These are phyloP conservation scores for Colletotrichum brevisporum DNA, from an alignment of 2,329 filamentous ascomycete genomes.

Conservation along the genomic window DNA sequence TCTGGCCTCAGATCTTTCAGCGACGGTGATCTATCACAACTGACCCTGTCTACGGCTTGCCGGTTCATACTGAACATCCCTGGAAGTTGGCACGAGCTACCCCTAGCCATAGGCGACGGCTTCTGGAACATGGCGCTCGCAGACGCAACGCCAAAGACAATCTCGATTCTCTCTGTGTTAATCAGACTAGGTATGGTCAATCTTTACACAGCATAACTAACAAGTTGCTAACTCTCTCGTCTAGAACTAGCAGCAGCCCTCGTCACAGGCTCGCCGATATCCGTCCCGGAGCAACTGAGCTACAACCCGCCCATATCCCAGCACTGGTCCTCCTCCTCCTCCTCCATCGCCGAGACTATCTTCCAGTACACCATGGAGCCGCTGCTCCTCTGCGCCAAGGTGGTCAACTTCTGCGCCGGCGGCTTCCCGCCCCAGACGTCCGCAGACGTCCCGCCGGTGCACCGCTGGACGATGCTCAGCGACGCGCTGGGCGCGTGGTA, in stretches of 20 bases:
- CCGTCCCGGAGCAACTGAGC: slow-evolving; percentile 45
- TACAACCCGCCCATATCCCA: slow-evolving; percentile 22
- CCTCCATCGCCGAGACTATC: slow-evolving; percentile 40
- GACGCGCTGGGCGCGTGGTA: slow-evolving; percentile 53
- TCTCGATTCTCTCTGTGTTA: slow-evolving; percentile 40
- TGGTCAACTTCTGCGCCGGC: slow-evolving; percentile 50
- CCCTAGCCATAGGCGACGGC: slow-evolving; percentile 8
- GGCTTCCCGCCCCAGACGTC: slow-evolving; percentile 43
- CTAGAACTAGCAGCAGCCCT: slow-evolving; percentile 48
- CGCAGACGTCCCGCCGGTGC: slow-evolving; percentile 37
- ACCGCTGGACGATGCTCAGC: slow-evolving; percentile 49
- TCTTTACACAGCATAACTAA: background rate
- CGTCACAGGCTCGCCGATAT: slow-evolving; percentile 45
- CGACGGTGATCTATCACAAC: slow-evolving; percentile 20
- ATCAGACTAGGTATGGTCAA: slow-evolving; percentile 46
- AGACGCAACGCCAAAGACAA: slow-evolving; percentile 31
- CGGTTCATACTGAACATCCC: slow-evolving; percentile 27
- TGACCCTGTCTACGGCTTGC: slow-evolving; percentile 23
- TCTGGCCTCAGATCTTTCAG: background rate
- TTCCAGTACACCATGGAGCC: slow-evolving; percentile 45
- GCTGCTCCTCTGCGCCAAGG: slow-evolving; percentile 51
- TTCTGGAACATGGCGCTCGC: slow-evolving; percentile 19
- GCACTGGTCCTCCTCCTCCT: slow-evolving; percentile 12
- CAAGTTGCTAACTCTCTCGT: background rate
- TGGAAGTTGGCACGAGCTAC: slow-evolving; percentile 20